Base-by-base conservation (phyloP, 306 rosid genomes). In the Mucuna pruriens region DNA sequence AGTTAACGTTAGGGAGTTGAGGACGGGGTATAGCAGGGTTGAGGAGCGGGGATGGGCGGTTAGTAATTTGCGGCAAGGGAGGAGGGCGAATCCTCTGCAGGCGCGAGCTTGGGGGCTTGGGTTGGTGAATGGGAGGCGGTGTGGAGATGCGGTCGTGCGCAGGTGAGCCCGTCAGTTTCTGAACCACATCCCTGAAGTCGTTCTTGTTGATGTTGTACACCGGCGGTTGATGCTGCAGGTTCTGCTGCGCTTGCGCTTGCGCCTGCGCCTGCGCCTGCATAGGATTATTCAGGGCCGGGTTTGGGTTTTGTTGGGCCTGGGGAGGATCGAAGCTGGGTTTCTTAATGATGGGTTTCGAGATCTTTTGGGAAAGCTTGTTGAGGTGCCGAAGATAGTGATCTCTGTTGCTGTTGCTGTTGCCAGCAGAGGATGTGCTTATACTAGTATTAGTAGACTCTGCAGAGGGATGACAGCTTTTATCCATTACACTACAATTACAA, bases 1-100 rank as follows among this genome's bases (percentile, higher is more conserved):
- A 69, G 72, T 51, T 75, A 1, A 25, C 2, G 19, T 12, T 62
- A 33, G 89, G 68, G 6, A 80, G 71, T 17, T 55, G 88, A 4
- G 68, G 82, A 12, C 80, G 82, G 12, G 89, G 86, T 2, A 71
- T 44, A 44, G 64, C 85, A 71, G 52, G 33, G 76, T 85, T 83
- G 9, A 91, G 80, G 65, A 89, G 12, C 29, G 91, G 74, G 0
- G 92, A 85, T 0, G 97, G 99, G 9, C 97, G 97, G 80, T 85
- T 84, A 77, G 73, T 84, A 58, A 95, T 79, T 16, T 90, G 97
- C 1, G 89, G 89, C 17, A 95, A 88, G 2, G 99, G 99, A 4
- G 99, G 98, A 55, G 99, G 99, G 1, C 99, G 97, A 46, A 96
- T 96, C 34, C 97, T 86, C 84, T 96, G 99, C 54, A 96, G 93